A percentile compares a stretch with the other conserved stretches of the same genome.
Conservation (phyloP, 1,139 yeast species). For the Ogataea hybrid region DNA sequence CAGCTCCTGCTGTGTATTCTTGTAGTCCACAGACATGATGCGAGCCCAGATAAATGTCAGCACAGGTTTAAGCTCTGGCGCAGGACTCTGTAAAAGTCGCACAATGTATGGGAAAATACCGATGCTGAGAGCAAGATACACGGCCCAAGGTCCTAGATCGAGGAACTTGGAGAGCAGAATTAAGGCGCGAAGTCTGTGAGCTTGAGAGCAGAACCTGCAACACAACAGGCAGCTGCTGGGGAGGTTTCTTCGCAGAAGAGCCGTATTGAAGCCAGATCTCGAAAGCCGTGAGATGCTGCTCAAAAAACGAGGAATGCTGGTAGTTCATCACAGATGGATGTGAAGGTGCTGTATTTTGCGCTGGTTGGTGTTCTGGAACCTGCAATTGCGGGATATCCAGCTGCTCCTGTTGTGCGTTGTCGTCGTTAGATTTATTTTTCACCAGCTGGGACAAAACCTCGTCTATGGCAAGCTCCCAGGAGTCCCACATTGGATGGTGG, state of each 20-base stretch:
- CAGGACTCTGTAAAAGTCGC: slow-evolving; percentile 88
- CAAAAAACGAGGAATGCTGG: slow-evolving; percentile 91
- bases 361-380: slow-evolving; percentile 18
- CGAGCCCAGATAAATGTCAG: slow-evolving; percentile 97
- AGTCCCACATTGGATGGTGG: slow-evolving; percentile 94
- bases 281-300: slow-evolving; percentile 93
- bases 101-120: slow-evolving; percentile 96
- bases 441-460: slow-evolving; percentile 79
- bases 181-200: slow-evolving; percentile 86
- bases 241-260: slow-evolving; percentile 79
- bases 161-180: slow-evolving; percentile 80
- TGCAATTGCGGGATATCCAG: slow-evolving; percentile 29
- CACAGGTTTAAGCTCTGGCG: slow-evolving; percentile 92
- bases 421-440: slow-evolving; percentile 32
- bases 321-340: slow-evolving; percentile 42
- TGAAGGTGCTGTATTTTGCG: slow-evolving; percentile 14
- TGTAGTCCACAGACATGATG: slow-evolving; percentile 92
- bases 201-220: slow-evolving; percentile 90
- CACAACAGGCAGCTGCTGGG: slow-evolving; percentile 93
- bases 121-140: slow-evolving; percentile 83
- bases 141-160: slow-evolving; percentile 98
- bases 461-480: slow-evolving; percentile 97
- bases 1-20: slow-evolving; percentile 87
- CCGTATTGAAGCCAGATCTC: slow-evolving; percentile 95
- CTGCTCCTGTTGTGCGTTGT: slow-evolving; percentile 21